Evolutionary conservation across 352 stramenopile genomes (phyloP).

Genomic region (Thalassiosira exigua): DNA sequence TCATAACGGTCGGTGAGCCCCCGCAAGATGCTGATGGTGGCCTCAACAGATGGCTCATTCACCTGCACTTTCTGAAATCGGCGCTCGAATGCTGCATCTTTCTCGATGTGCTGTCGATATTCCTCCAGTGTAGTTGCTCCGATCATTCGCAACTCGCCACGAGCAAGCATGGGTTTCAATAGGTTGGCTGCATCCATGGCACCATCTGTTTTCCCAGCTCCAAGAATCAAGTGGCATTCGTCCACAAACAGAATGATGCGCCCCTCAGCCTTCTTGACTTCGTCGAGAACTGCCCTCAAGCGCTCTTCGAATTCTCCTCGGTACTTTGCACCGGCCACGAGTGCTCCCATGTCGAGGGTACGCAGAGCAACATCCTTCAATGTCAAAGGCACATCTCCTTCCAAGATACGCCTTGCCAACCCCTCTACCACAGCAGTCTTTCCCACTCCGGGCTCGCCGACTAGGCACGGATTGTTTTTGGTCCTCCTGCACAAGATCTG

Average conservation of each 20-base stretch:
- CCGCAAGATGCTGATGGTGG: constrained; percentile 96
- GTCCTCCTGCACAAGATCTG: constrained; percentile 95
- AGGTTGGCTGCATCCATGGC: constrained; percentile 97
- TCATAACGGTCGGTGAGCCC: constrained; percentile 97
- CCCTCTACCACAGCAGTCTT: constrained; percentile 96
- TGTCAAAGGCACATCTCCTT: constrained; percentile 94
- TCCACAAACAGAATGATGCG: constrained; percentile 99
- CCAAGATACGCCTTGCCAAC: constrained; percentile 94
- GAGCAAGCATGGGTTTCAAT: constrained; percentile 96
- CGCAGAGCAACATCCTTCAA: constrained; percentile 90
- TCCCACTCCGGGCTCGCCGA: constrained; percentile 95
- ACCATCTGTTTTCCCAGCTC: constrained; percentile 91
- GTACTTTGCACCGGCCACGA: constrained; percentile 98
- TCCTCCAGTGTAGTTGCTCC: constrained; percentile 98
- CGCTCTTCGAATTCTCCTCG: constrained; percentile 98
- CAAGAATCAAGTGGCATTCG: constrained; percentile 96
- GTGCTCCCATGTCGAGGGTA: constrained; percentile 94
- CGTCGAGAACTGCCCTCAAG: constrained; percentile 93
- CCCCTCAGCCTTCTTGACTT: constrained; percentile 86
- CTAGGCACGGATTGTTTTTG: constrained; percentile 98
- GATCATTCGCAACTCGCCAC: constrained; percentile 95
- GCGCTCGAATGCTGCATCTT: constrained; percentile 96
- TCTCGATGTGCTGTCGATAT: constrained; percentile 98
- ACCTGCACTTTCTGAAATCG: constrained; percentile 97
- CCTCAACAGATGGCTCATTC: constrained; percentile 92